Evolutionary conservation across 78 protist species (phyloP), one percentile per base, ranked within the genome.

Genomic region (slime mould (Dictyostelium discoideum)): DNA sequence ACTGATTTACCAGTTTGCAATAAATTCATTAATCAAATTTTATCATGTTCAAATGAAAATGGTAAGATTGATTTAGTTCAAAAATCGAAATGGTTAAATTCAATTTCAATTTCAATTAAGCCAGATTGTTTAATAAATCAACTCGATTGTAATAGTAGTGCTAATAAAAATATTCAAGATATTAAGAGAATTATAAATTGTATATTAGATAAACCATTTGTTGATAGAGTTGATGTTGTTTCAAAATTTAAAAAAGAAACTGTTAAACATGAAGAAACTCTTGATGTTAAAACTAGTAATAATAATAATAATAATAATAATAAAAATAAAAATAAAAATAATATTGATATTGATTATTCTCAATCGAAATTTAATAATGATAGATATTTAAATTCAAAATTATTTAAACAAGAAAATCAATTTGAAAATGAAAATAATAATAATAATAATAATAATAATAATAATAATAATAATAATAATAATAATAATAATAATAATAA

Each of bases 1-100:
- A n/a, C 32, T 20, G 95, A 90, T 72, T 54, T 82, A 8, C 95
- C 95, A 24, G 88, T 90, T 29, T 32, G 50, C 13, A 50, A 90
- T 20, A 24, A 50, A 54, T 39, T 83, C 9, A 54, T 90, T 9
- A 11, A 90, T 37, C 16, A 76, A 20, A 50, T 90, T 26, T 8
- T 65, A n/a, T 18, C 84, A 22, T 90, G 88, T 42, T 18, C 37
- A 8, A 81, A 4, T 81, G 85, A 60, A 50, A 72, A 82, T 1
- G 14, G 0, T 11, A 20, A 37, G 9, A 16, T 81, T 46, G 18
- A 37, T 5, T 13, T 50, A 3, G 87, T 81, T 29, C 87, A 72
- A 18, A 46, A 44, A 20, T 82, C 88, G 26, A 90, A 90, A 50
- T 90, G 95, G 95, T 26, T 90, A 48, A 90, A 90, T 54, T 39